Conservation (phyloP, 345 rosid species). For the Euclidium syriacum region DNA sequence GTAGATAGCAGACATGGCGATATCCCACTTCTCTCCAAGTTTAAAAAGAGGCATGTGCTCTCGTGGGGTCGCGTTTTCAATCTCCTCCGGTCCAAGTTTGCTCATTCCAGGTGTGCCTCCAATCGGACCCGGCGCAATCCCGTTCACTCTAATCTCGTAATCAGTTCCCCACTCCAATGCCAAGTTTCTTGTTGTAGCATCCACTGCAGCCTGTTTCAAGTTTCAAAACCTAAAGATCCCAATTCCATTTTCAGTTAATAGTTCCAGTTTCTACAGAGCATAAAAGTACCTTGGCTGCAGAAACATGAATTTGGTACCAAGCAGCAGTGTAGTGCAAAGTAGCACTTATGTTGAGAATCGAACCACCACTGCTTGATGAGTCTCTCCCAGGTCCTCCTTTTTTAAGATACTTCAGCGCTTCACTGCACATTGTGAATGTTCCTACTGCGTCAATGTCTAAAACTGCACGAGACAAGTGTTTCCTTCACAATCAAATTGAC, state of each 20-base stretch:
- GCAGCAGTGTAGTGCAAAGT: slow-evolving; percentile 72
- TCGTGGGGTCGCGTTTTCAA: slow-evolving; percentile 33
- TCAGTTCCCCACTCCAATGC: slow-evolving; percentile 88
- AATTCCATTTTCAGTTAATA: background rate
- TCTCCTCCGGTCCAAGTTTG: slow-evolving; percentile 68
- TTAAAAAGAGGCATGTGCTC: slow-evolving; percentile 52
- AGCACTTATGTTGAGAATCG: slow-evolving; percentile 72
- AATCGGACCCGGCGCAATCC: slow-evolving; percentile 86
- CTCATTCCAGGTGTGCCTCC: slow-evolving; percentile 73
- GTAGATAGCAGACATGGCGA: slow-evolving; percentile 81
- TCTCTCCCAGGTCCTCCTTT: slow-evolving; percentile 60
- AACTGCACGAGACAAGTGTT: slow-evolving; percentile 36
- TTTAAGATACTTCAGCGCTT: slow-evolving; percentile 64
- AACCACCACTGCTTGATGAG: slow-evolving; percentile 40
- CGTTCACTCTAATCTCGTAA: slow-evolving; percentile 44
- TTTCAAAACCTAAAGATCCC: slow-evolving; percentile 1
- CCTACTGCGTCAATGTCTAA: slow-evolving; percentile 80
- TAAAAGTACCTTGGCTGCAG: slow-evolving; percentile 70
- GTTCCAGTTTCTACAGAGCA: background rate
- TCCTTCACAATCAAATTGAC: background rate
- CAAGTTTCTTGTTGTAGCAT: slow-evolving; percentile 59
- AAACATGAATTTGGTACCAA: slow-evolving; percentile 82
- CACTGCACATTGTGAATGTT: slow-evolving; percentile 69
- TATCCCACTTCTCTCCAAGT: slow-evolving; percentile 78
- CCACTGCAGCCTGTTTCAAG: slow-evolving; percentile 68